phyloP scores from a whole-genome alignment of 306 rosid species.

The Echinosophora koreensis region DNA sequence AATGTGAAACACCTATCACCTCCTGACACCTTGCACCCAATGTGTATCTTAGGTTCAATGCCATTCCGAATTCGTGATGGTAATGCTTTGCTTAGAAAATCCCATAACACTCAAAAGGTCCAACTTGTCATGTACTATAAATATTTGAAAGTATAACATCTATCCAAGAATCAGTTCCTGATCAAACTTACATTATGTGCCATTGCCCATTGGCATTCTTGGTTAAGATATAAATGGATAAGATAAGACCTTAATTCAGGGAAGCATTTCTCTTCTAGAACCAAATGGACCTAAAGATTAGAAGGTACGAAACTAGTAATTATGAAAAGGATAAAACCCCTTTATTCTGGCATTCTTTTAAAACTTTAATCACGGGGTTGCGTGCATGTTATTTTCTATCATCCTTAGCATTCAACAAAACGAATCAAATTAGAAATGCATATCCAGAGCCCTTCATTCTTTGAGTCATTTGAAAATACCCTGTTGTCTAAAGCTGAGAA shows the following conservation, averaged over 20 bases:
- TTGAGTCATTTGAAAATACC: constrained; percentile 15
- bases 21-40: not conserved
- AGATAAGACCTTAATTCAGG: constrained; percentile 42
- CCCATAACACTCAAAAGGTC: constrained; percentile 30
- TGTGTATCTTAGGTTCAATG: constrained; percentile 32
- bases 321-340: constrained; percentile 54
- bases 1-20: constrained; percentile 16
- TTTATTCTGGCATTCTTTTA: constrained; percentile 37
- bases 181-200: constrained; percentile 8
- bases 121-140: constrained; percentile 41
- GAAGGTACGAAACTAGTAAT: constrained; percentile 38
- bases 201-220: constrained; percentile 45
- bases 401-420: constrained; percentile 42
- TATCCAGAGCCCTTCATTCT: constrained; percentile 26
- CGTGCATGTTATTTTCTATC: constrained; percentile 46
- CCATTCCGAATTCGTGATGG: constrained; percentile 20
- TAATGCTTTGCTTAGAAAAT: constrained; percentile 36
- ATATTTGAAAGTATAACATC: constrained; percentile 24
- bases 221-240: constrained; percentile 52
- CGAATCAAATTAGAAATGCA: constrained; percentile 32
- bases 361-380: constrained; percentile 39
- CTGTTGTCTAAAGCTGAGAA: not conserved
- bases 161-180: constrained; percentile 59
- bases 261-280: constrained; percentile 41
- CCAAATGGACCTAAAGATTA: constrained; percentile 42